Percentiles rank a stretch among this genome's conserved stretches.
phyloP scores from a whole-genome alignment of 192 early-diverging fungal species.

The Coemansia sp. region DNA sequence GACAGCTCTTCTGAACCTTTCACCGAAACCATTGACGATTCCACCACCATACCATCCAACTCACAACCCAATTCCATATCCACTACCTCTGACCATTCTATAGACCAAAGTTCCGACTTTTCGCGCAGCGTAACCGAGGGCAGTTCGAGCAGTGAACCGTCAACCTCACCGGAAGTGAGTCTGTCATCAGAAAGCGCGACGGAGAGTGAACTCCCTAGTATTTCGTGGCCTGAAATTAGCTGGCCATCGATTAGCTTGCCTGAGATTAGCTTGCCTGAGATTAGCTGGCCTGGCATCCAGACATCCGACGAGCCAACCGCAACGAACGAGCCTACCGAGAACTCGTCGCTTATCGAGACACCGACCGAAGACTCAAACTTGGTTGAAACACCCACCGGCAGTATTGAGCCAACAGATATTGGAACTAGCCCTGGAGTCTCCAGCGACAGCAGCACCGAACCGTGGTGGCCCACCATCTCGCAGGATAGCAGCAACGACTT shows the following conservation, averaged over 20 bases:
- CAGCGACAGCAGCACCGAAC: neutral
- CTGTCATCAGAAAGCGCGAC: neutral
- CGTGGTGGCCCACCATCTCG: no score
- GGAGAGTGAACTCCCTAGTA: neutral
- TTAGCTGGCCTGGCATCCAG: neutral
- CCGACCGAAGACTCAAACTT: slow-evolving; percentile 4
- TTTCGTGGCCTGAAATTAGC: slow-evolving; percentile 16
- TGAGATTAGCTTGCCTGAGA: neutral
- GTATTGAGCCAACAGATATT: neutral
- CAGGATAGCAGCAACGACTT: neutral
- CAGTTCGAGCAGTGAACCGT: neutral
- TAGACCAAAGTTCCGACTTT: slow-evolving; percentile 13
- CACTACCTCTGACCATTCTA: neutral
- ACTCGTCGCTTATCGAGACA: slow-evolving; percentile 6
- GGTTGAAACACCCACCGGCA: neutral
- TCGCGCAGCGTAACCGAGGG: slow-evolving; percentile 1
- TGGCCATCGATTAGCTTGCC: slow-evolving; percentile 17
- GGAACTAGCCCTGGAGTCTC: neutral
- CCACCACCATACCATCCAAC: slow-evolving; percentile 7
- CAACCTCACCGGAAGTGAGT: no score
- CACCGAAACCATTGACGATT: neutral
- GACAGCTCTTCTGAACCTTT: neutral
- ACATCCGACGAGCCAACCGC: neutral
- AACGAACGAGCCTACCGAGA: neutral
- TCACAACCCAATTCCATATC: slow-evolving; percentile 1